phyloP scores from a whole-genome alignment of 352 stramenopile genomes.

The Pythium brachiatum region DNA sequence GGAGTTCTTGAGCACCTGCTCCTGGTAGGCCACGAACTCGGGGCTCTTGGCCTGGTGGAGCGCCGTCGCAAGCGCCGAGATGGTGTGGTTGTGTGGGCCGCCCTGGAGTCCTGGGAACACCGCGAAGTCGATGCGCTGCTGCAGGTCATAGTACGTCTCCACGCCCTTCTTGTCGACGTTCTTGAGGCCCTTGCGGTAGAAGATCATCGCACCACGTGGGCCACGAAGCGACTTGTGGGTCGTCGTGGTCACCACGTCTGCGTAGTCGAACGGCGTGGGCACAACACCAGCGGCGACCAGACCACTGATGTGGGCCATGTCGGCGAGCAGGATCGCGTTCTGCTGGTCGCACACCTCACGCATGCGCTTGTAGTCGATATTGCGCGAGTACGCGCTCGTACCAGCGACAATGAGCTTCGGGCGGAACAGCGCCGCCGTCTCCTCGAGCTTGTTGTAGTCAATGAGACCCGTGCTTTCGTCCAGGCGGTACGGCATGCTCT shows the following conservation, averaged over 20 bases:
- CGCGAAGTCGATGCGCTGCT: conserved; percentile 99
- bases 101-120: conserved; percentile 99
- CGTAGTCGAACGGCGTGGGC: conserved; percentile 96
- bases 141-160: conserved; percentile 91
- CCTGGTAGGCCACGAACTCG: conserved; percentile 98
- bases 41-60: conserved; percentile 94
- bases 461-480: conserved; percentile 96
- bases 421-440: conserved; percentile 91
- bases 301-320: conserved; percentile 99
- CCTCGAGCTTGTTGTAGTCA: conserved; percentile 98
- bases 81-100: conserved; percentile 99
- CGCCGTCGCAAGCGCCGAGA: conserved; percentile 97
- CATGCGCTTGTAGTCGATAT: conserved; percentile 99
- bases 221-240: conserved; percentile 99
- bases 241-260: conserved; percentile 99
- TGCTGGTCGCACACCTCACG: conserved; percentile 93
- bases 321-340: conserved; percentile 95
- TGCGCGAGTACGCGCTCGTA: conserved; percentile 97
- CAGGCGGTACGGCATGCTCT: conserved; percentile 98
- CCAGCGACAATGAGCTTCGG: conserved; percentile 99
- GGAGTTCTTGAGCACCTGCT: conserved; percentile 93
- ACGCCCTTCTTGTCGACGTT: conserved; percentile 96
- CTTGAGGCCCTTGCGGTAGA: conserved; percentile 96
- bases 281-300: conserved; percentile 96
- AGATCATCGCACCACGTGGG: conserved; percentile 99